A percentile compares a stretch with the other conserved stretches of the same genome.
These are phyloP conservation scores for Cyberlindnera sargentensis DNA, from an alignment of 805 yeast species.

Conservation along the genomic window DNA sequence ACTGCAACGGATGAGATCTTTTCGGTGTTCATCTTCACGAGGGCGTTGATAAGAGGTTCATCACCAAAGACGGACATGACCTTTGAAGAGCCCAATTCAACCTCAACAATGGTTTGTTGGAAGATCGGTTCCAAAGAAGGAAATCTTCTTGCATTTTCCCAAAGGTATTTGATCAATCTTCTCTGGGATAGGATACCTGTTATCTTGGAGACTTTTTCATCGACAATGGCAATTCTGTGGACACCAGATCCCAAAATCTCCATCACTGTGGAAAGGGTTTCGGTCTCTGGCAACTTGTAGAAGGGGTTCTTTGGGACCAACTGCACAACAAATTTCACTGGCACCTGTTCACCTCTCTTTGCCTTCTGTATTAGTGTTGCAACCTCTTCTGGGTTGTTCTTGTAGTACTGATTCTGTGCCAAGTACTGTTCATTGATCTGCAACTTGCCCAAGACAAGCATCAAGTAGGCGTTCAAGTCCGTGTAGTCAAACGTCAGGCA, in stretches of 20 bases:
- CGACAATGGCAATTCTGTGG: slow-evolving; percentile 81
- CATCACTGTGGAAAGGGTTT: slow-evolving; percentile 65
- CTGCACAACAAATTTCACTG: slow-evolving; percentile 81
- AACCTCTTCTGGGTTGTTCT: slow-evolving; percentile 32
- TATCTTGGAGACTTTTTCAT: slow-evolving; percentile 43
- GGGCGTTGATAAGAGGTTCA: slow-evolving; percentile 78
- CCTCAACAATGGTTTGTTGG: slow-evolving; percentile 58
- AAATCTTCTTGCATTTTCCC: slow-evolving; percentile 91
- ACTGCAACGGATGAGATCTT: slow-evolving; percentile 90
- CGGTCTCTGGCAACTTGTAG: slow-evolving; percentile 63
- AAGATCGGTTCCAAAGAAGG: slow-evolving; percentile 72
- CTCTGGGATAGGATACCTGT: slow-evolving; percentile 90
- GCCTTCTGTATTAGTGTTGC: slow-evolving; percentile 48
- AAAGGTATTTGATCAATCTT: slow-evolving; percentile 71
- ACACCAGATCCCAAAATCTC: slow-evolving; percentile 93
- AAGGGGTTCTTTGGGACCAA: slow-evolving; percentile 87
- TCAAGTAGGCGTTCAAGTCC: slow-evolving; percentile 79
- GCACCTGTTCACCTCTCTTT: slow-evolving; percentile 82
- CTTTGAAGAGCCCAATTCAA: slow-evolving; percentile 65
- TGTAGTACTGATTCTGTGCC: slow-evolving; percentile 19
- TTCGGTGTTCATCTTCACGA: slow-evolving; percentile 74
- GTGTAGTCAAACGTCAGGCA: slow-evolving; percentile 88
- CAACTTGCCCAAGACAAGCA: slow-evolving; percentile 74
- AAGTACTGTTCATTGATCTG: slow-evolving; percentile 29
- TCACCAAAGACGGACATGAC: slow-evolving; percentile 86